These are phyloP conservation scores for Paraphaeosphaeria minitans DNA, from an alignment of 2,329 filamentous ascomycete genomes.

Conservation along the genomic window DNA sequence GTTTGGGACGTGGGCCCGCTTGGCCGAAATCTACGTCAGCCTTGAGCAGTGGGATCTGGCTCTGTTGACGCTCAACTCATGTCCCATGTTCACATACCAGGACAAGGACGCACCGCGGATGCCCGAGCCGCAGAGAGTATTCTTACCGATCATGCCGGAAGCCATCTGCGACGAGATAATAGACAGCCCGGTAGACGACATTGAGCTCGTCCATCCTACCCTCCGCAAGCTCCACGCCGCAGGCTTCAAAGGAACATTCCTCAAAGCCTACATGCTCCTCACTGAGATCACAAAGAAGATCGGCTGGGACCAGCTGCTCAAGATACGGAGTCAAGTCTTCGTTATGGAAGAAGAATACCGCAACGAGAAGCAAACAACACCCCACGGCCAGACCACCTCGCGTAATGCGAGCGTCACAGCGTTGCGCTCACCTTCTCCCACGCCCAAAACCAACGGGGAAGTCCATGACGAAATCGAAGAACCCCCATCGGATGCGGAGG, in stretches of 20 bases:
- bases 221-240: constrained; percentile 85
- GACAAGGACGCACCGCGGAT: constrained; percentile 95
- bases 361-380: constrained; percentile 71
- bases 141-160: constrained; percentile 84
- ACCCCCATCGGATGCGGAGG: constrained; percentile 26
- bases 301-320: constrained; percentile 94
- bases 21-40: constrained; percentile 91
- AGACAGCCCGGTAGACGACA: constrained; percentile 78
- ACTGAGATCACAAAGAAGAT: constrained; percentile 97
- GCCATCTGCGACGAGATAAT: constrained; percentile 95
- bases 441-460: constrained; percentile 39
- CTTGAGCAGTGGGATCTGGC: constrained; percentile 98
- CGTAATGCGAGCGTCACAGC: constrained; percentile 81
- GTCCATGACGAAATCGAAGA: constrained; percentile 36
- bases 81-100: constrained; percentile 99
- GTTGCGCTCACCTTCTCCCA: constrained; percentile 67
- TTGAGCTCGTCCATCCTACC: constrained; percentile 85
- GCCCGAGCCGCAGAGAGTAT: constrained; percentile 88
- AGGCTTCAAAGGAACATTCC: constrained; percentile 91
- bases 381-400: constrained; percentile 47
- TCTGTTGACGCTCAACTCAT: constrained; percentile 93
- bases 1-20: constrained; percentile 92
- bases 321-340: constrained; percentile 94
- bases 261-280: constrained; percentile 90
- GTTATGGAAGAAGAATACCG: constrained; percentile 99